These are phyloP conservation scores for Candida golubevii DNA, from an alignment of 805 yeast genomes.

Conservation along the genomic window DNA sequence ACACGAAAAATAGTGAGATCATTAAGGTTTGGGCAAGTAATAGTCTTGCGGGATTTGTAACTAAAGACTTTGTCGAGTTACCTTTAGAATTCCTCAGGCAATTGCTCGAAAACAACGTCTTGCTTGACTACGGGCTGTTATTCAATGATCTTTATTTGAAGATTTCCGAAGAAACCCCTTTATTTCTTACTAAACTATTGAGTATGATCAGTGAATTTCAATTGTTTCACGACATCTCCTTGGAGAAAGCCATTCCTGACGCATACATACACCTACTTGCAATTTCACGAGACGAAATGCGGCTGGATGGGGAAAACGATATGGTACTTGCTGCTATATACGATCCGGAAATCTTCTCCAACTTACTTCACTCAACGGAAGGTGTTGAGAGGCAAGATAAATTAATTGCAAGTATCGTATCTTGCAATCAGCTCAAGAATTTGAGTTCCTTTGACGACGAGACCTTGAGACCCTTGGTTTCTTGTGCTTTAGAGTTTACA, in stretches of 20 bases:
- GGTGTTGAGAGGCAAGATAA: slow-evolving; percentile 9
- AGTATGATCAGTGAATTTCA: slow-evolving; percentile 1
- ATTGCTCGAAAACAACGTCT: slow-evolving; percentile 5
- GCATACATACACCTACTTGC: slow-evolving; percentile 28
- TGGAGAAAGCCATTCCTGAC: slow-evolving; percentile 15
- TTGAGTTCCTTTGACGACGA: neutral
- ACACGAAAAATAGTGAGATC: neutral
- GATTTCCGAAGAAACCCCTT: slow-evolving; percentile 18
- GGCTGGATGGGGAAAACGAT: slow-evolving; percentile 20
- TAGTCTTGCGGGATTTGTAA: slow-evolving; percentile 22
- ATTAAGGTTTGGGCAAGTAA: slow-evolving; percentile 9
- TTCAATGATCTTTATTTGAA: slow-evolving; percentile 33
- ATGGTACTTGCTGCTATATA: slow-evolving; percentile 19
- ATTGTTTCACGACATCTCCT: neutral
- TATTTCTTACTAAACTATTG: slow-evolving; percentile 3
- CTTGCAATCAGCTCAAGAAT: neutral
- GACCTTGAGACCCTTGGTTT: neutral
- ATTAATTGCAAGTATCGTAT: slow-evolving; percentile 14
- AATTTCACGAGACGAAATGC: slow-evolving; percentile 23
- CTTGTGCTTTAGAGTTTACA: slow-evolving; percentile 16
- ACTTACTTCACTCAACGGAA: slow-evolving; percentile 12
- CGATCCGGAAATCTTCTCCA: slow-evolving; percentile 17
- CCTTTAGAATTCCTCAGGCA: slow-evolving; percentile 18
- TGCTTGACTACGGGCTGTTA: slow-evolving; percentile 5
- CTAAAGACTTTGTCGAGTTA: slow-evolving; percentile 22